Evolutionary conservation across 2,329 filamentous ascomycete species (phyloP).

Genomic region (Aspergillus tamarii): DNA sequence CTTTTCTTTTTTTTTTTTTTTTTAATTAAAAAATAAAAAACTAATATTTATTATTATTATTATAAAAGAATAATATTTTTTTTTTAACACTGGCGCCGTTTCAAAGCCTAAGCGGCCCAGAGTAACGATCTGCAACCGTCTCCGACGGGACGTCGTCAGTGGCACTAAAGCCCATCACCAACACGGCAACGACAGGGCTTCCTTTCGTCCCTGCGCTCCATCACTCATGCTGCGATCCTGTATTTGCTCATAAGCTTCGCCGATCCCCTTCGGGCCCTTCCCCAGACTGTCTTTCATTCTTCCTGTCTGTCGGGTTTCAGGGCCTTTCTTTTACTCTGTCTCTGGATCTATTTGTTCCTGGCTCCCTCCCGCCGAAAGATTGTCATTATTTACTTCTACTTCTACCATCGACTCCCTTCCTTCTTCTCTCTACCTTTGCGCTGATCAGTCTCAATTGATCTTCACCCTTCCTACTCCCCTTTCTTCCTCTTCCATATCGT

Average conservation of each 20-base stretch:
- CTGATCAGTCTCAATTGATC: constrained; percentile 12
- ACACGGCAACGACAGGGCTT: constrained; percentile 30
- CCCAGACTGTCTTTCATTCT: constrained; percentile 39
- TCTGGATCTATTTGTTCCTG: constrained; percentile 18
- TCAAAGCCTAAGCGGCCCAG: constrained; percentile 31
- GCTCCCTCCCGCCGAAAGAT: constrained; percentile 5
- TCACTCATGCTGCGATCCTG: constrained; percentile 36
- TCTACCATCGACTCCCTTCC: constrained; percentile 5
- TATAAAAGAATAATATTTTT: neutral
- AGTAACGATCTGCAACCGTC: constrained; percentile 44
- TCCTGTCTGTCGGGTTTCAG: constrained; percentile 22
- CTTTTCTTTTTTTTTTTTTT: constrained; percentile 2
- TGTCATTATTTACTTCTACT: constrained; percentile 18
- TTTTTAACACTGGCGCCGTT: constrained; percentile 30
- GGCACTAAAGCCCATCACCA: constrained; percentile 35
- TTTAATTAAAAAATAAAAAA: neutral
- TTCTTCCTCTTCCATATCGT: constrained; percentile 7
- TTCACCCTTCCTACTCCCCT: constrained; percentile 6
- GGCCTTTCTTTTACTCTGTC: constrained; percentile 16
- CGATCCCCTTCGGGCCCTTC: constrained; percentile 44
- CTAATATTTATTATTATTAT: constrained; percentile 8
- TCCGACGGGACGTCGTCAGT: constrained; percentile 46
- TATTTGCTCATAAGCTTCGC: constrained; percentile 49
- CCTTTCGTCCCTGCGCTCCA: constrained; percentile 31
- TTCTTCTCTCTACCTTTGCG: neutral